A percentile compares a stretch with the other conserved stretches of the same genome.
Evolutionary conservation across 1,284 basidiomycete genomes (phyloP).

Genomic region (Naganishia sp.): DNA sequence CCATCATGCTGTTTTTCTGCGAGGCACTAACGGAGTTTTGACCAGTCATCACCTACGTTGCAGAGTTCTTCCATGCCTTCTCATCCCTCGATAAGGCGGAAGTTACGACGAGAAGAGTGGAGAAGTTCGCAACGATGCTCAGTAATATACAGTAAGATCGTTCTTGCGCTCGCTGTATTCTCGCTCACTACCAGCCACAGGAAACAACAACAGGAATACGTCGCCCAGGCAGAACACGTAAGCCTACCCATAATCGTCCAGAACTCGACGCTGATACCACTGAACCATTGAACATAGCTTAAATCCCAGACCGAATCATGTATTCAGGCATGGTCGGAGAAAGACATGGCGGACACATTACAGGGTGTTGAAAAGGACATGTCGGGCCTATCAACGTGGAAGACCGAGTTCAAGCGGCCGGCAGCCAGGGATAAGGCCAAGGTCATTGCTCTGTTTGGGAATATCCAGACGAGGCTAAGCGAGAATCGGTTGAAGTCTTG

Average conservation of each 20-base stretch:
- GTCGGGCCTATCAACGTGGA: constrained; percentile 9
- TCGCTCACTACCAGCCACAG: constrained; percentile 56
- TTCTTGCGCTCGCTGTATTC: constrained; percentile 57
- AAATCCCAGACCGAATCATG: constrained; percentile 2
- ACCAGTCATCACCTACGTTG: constrained; percentile 62
- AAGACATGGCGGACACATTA: constrained; percentile 5
- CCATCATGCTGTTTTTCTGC: too few species aligned
- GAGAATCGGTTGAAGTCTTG: constrained; percentile 87
- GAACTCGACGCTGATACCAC: not conserved
- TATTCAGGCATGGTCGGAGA: constrained; percentile 6
- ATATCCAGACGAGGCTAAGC: constrained; percentile 89
- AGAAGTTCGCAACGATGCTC: constrained; percentile 95
- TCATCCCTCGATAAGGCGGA: constrained; percentile 96
- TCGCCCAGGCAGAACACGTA: constrained; percentile 66
- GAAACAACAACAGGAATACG: constrained; percentile 87
- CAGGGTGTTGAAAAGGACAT: constrained; percentile 8
- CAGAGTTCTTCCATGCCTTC: constrained; percentile 97
- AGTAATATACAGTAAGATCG: constrained; percentile 58
- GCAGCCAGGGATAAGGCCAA: constrained; percentile 22
- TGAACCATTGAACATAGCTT: not conserved
- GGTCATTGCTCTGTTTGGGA: constrained; percentile 66
- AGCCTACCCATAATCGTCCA: not conserved
- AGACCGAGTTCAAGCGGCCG: constrained; percentile 20
- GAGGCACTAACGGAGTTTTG: not conserved
- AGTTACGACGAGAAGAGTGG: constrained; percentile 87